Base-by-base conservation (phyloP, 2,329 filamentous ascomycete genomes). In the Thelonectria blattea region DNA sequence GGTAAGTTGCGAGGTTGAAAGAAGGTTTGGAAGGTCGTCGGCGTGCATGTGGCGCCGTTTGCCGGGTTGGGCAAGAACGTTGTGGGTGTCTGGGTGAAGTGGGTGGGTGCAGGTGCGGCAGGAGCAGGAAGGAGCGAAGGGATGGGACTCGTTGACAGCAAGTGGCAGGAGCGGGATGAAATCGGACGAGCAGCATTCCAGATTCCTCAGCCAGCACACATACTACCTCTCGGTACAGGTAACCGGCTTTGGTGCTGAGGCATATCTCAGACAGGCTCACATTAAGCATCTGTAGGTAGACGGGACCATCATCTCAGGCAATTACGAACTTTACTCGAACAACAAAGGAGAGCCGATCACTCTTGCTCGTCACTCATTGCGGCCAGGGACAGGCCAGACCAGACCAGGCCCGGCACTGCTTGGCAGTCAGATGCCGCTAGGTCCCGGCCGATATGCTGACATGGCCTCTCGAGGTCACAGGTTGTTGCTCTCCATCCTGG, bases 1-100 rank as follows among this genome's bases (percentile, higher is more conserved):
- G 30, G 42, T 30, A 30, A 27, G 22, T 47, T 27, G 24, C 39
- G 58, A 60, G 48, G 67, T 68, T 64, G 61, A 65, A 65, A 61
- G 64, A 70, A 69, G 57, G 67, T 71, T 70, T 68, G 50, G 64
- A 52, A 54, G 58, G 43, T 54, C 20, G 42, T 58, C 50, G 49
- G 59, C 60, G 65, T 32, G 58, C 63, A 39, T 60, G 65, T 64
- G 59, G 68, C 67, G 67, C 60, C 56, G 51, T 62, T 32, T 56
- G 56, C 62, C 60, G 65, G 56, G 68, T 66, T 65, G 61, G 55
- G 52, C 43, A 65, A 57, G 56, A 61, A 62, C 39, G 46, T 27
- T 53, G 68, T 54, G 58, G 52, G 24, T 56, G 63, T 15, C 27
- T 30, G 15, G 34, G 34, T 37, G 58, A 45, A 43, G 48, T 50